Conservation (phyloP, 306 rosid genomes). For the Fragaria iinumae region DNA sequence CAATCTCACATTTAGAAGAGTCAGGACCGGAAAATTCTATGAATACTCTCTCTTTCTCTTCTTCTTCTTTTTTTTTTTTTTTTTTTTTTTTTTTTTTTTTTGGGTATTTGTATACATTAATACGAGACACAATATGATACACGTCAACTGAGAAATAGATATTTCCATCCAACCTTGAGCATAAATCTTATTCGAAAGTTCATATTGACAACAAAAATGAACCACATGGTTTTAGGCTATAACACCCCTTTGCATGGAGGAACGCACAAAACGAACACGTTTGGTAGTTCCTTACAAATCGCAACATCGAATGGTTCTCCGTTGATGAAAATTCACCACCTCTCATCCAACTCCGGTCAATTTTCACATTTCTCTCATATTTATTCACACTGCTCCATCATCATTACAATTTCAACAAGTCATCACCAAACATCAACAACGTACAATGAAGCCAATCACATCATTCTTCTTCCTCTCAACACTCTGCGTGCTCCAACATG, state of each 20-base stretch:
- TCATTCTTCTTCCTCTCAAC: slow-evolving; percentile 19
- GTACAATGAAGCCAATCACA: slow-evolving; percentile 32
- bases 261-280: neutral
- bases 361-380: neutral
- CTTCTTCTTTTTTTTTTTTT: too few species aligned
- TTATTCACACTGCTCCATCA: neutral
- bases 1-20: too few species aligned
- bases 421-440: neutral
- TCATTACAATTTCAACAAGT: neutral
- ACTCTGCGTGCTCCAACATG: slow-evolving; percentile 20
- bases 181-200: too few species aligned
- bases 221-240: too few species aligned
- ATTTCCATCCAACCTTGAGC: too few species aligned
- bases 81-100: too few species aligned
- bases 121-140: too few species aligned
- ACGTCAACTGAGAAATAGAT: too few species aligned
- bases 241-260: neutral
- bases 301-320: slow-evolving; percentile 18
- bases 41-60: too few species aligned
- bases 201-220: too few species aligned
- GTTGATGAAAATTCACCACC: slow-evolving; percentile 1
- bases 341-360: neutral
- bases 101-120: too few species aligned
- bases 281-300: neutral
- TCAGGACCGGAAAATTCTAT: too few species aligned